Conservation (phyloP, 108 stramenopile species). For the Chaetoceros muelleri region DNA sequence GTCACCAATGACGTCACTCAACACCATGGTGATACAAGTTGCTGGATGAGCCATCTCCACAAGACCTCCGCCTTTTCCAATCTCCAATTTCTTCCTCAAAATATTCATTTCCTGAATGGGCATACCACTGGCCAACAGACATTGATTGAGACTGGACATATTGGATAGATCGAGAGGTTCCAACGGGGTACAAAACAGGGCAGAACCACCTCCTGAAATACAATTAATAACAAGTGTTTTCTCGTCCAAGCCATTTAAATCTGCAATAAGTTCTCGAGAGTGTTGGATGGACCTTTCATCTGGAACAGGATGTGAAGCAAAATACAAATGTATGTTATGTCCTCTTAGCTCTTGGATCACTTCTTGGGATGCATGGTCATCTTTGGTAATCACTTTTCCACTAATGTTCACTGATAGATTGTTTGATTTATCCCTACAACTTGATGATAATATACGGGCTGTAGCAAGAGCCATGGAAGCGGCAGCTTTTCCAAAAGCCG, state of each 20-base stretch:
- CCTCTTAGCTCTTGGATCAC: conserved; percentile 33
- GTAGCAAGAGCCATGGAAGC: conserved; percentile 52
- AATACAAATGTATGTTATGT: conserved; percentile 28
- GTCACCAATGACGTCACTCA: conserved; percentile 82
- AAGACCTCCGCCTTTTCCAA: conserved; percentile 70
- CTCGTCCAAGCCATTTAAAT: conserved; percentile 14
- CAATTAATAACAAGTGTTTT: conserved; percentile 52
- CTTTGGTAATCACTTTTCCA: conserved; percentile 76
- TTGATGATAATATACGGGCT: not conserved
- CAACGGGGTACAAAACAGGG: conserved; percentile 62
- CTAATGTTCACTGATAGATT: conserved; percentile 7
- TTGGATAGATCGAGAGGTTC: conserved; percentile 47
- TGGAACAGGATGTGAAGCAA: conserved; percentile 77
- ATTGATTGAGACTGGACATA: conserved; percentile 40
- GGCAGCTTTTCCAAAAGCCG: conserved; percentile 77
- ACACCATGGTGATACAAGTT: conserved; percentile 40
- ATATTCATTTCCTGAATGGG: conserved; percentile 79
- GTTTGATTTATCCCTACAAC: conserved; percentile 1
- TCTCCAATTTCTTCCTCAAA: conserved; percentile 63
- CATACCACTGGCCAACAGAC: conserved; percentile 64
- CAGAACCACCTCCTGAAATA: conserved; percentile 79
- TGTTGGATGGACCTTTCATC: conserved; percentile 55
- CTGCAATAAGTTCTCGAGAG: conserved; percentile 42
- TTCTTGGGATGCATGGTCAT: conserved; percentile 60
- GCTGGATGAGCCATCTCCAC: conserved; percentile 46